Evolutionary conservation across 768 basidiomycete species (phyloP).

Genomic region (Lentinula guzmanii): DNA sequence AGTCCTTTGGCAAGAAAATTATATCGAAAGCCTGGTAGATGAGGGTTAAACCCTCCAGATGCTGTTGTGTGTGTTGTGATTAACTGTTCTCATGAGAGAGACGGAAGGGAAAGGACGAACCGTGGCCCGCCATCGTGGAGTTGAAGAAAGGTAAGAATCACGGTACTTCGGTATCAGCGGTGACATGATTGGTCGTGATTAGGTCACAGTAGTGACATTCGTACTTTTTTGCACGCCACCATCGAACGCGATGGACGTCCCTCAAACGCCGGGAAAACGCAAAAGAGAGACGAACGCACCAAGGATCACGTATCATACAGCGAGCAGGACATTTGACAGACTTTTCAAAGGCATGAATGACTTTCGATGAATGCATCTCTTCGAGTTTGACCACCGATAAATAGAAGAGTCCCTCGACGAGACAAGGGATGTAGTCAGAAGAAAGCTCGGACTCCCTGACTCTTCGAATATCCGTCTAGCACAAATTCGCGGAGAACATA

Average conservation of each 20-base stretch:
- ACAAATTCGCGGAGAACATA: slow-evolving; percentile 48
- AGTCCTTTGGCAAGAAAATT: slow-evolving; percentile 77
- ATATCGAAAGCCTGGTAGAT: slow-evolving; percentile 73
- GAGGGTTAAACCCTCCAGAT: slow-evolving; percentile 85
- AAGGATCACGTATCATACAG: slow-evolving; percentile 39
- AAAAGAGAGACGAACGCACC: slow-evolving; percentile 35
- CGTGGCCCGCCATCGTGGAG: slow-evolving; percentile 32
- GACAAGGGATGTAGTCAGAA: slow-evolving; percentile 50
- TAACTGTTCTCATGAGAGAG: slow-evolving; percentile 2
- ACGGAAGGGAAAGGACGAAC: slow-evolving; percentile 15
- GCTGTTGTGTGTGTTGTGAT: neutral
- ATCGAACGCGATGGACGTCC: slow-evolving; percentile 10
- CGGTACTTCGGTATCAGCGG: neutral
- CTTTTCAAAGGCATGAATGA: slow-evolving; percentile 40
- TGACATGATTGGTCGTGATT: neutral
- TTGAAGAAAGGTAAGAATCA: neutral
- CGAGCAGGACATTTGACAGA: slow-evolving; percentile 40
- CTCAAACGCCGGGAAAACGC: slow-evolving; percentile 35
- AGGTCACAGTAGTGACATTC: neutral
- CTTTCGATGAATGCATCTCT: neutral
- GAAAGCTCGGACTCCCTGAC: slow-evolving; percentile 49
- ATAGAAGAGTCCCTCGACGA: slow-evolving; percentile 58
- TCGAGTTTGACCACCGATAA: neutral
- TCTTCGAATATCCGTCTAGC: slow-evolving; percentile 29
- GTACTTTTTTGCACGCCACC: slow-evolving; percentile 1